These are phyloP conservation scores for Paramyrothecium roridum DNA, from an alignment of 2,329 filamentous ascomycete genomes.

Conservation along the genomic window DNA sequence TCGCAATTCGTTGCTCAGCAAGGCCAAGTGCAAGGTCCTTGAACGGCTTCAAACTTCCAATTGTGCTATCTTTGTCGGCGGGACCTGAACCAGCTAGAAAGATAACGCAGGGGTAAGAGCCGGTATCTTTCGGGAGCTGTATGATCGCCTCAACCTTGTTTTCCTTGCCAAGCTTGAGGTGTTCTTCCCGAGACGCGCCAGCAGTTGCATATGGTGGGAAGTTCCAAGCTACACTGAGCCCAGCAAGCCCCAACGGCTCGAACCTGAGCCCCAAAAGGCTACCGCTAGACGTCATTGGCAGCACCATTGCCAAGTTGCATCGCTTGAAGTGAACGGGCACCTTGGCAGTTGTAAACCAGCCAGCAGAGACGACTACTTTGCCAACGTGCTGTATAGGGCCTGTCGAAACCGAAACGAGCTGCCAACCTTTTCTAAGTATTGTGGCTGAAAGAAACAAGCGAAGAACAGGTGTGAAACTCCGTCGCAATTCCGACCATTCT, in stretches of 20 bases:
- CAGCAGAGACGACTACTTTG: not conserved
- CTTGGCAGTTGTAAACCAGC: constrained; percentile 1
- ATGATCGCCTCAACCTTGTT: not conserved
- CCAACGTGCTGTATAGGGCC: constrained; percentile 1
- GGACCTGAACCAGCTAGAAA: constrained; percentile 5
- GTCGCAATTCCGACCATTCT: not conserved
- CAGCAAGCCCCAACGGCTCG: not conserved
- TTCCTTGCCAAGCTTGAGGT: not conserved
- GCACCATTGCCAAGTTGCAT: constrained; percentile 1
- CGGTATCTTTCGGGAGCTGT: not conserved
- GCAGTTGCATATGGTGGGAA: not conserved
- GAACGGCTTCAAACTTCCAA: constrained; percentile 2
- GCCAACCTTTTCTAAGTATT: constrained; percentile 1
- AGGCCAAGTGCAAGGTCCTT: constrained; percentile 4
- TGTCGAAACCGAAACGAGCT: not conserved
- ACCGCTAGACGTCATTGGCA: not conserved
- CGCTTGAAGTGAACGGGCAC: constrained; percentile 2
- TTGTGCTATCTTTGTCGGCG: not conserved
- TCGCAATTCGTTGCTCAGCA: not conserved
- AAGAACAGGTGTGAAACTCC: not conserved
- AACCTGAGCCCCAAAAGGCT: not conserved
- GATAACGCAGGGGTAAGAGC: constrained; percentile 1
- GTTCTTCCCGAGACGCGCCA: not conserved
- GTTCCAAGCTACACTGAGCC: not conserved
- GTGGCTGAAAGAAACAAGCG: not conserved